Base-by-base conservation (phyloP, 495 filamentous ascomycete genomes). In the Talaromyces ruber region DNA sequence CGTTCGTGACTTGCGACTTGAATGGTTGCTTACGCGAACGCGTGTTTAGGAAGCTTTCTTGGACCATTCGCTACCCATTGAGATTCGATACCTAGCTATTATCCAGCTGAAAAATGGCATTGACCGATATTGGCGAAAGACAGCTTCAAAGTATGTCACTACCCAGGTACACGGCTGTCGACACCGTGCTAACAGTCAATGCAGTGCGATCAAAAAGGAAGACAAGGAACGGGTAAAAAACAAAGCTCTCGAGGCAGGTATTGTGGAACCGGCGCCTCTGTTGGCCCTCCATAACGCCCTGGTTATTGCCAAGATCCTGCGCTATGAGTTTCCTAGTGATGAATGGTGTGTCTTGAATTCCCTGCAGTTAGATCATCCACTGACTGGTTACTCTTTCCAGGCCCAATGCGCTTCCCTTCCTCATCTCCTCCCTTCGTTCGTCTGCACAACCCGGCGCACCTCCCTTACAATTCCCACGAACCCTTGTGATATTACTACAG, bases 51-150 rank as follows among this genome's bases (percentile, higher is more conserved):
- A 87, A 60, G 81, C 88, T 6, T 97, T 91, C 69, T 75, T 96
- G 53, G 89, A 97, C 72, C 84, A 85, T 50, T 81, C 81, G 5
- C 76, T 93, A 1, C 90, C 91, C 11, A 67, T 80, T 14, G 86
- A 93, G 65, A 81, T 91, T 47, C 88, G 94, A 57, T 90, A 94
- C 70, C 82, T 96, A n/a, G 86, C 92, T 18, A 86, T 97, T 57
- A 97, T 97, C 63, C 90, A 95, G 68, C 77, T 98, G 59, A 97
- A 97, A 71, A 96, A 97, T 71, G 94, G 91, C 26, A 90, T 97
- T 68, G 93, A 97, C 67, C 92, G 88, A 71, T 91, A 90, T 71
- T 98, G 94, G 94, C 83, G 94, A 45, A 88, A 85, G 67, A 86
- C 84, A 3, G 82, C 88, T 16, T 78, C 75, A 18, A 83, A 88